Evolutionary conservation across 805 yeast species (phyloP).

Genomic region (Torulaspora indica): DNA sequence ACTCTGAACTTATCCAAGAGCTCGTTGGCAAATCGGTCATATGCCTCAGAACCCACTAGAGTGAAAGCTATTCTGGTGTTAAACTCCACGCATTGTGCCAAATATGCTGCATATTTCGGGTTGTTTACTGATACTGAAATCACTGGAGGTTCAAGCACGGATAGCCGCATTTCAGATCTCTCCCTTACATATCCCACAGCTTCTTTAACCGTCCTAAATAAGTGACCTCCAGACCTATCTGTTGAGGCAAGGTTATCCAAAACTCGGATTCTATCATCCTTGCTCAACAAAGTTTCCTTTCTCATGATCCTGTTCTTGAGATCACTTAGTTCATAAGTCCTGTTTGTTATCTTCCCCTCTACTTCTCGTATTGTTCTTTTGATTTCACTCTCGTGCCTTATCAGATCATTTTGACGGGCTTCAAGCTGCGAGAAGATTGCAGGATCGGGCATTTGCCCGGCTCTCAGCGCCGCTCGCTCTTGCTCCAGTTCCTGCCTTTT

Average conservation of each 20-base stretch:
- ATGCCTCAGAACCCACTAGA: constrained; percentile 50
- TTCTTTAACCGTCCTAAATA: constrained; percentile 33
- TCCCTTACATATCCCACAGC: constrained; percentile 36
- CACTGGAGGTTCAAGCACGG: constrained; percentile 70
- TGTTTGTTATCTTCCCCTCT: constrained; percentile 33
- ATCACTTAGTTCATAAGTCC: constrained; percentile 40
- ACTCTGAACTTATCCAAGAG: constrained; percentile 46
- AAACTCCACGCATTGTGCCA: constrained; percentile 54
- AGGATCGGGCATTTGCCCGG: constrained; percentile 18
- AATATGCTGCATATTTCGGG: constrained; percentile 45
- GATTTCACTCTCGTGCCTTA: constrained; percentile 18
- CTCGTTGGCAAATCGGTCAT: constrained; percentile 40
- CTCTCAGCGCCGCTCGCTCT: constrained; percentile 8
- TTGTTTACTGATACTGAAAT: constrained; percentile 55
- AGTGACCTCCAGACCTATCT: constrained; percentile 13
- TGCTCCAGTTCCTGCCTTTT: constrained; percentile 11
- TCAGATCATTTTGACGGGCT: constrained; percentile 25
- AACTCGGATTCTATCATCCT: constrained; percentile 50
- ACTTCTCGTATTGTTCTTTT: constrained; percentile 23
- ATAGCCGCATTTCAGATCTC: constrained; percentile 38
- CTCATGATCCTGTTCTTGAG: constrained; percentile 35
- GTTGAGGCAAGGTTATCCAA: constrained; percentile 34
- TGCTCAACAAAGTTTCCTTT: constrained; percentile 38
- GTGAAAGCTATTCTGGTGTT: constrained; percentile 60
- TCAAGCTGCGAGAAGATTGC: constrained; percentile 14